Base-by-base conservation (phyloP, 495 filamentous ascomycete genomes). In the Daldinia loculata region DNA sequence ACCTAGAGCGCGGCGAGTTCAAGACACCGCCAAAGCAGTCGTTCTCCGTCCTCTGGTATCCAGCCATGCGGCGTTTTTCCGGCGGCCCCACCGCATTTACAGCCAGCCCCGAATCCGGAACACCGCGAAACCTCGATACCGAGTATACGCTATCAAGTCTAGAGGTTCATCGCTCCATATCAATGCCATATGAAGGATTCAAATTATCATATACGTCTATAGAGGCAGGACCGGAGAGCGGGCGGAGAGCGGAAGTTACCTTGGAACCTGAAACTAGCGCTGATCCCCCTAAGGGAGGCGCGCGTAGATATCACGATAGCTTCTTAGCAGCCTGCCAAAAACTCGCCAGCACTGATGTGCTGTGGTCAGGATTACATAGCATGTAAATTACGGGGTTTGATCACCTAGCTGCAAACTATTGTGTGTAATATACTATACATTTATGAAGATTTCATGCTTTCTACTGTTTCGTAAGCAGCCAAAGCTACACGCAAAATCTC, bases 61-160 rank as follows among this genome's bases (percentile, higher is more conserved):
- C 34, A 17, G 7, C 60, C 22, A 60, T 11, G 14, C 48, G 3
- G 19, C 34, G 19, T 22, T 22, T 14, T 4, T 43, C 32, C 8
- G 24, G 57, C 17, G 43, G 4, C 22, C 0, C 17, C 2, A 36
- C 57, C 61, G n/a, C 4, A 15, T 26, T 15, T 24, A 17, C 62
- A 9, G 2, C 26, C 1, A 29, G 27, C 5, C 27, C 27, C 27
- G 48, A 52, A 14, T 48, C 55, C 5, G 5, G n/a, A 27, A 6
- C 48, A 61, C 6, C 57, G 27, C 0, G 65, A 74, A 29, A 74
- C 26, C 22, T 80, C 26, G 60, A 75, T 24, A 70, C 84, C 9
- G 64, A 79, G 38, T 87, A 88, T 77, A 68, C 79, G 22, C 84
- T 85, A 67, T 78, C 76, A 29, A 81, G 81, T 3, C 61, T 85